A percentile compares a stretch with the other conserved stretches of the same genome.
These are phyloP conservation scores for Brassica hybrid DNA, from an alignment of 441 rosid species.

Conservation along the genomic window DNA sequence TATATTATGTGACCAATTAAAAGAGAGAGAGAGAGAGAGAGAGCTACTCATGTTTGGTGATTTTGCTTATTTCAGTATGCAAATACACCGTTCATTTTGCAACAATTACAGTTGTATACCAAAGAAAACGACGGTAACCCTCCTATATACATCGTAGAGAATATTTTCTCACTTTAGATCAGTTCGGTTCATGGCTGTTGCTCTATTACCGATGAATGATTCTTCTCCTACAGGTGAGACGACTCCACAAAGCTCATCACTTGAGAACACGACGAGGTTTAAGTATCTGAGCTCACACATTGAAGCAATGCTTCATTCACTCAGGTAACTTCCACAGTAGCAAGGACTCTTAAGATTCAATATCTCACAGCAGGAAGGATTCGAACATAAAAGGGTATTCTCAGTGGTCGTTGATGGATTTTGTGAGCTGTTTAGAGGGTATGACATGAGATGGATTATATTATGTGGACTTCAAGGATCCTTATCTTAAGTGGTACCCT, in stretches of 20 bases:
- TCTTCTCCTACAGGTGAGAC: constrained; percentile 49
- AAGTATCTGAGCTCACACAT: constrained; percentile 52
- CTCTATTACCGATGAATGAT: neutral
- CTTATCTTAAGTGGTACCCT: constrained; percentile 50
- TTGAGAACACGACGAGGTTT: constrained; percentile 48
- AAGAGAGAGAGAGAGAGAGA: neutral
- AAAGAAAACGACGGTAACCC: constrained; percentile 63
- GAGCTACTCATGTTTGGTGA: neutral
- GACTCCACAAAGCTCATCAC: constrained; percentile 41
- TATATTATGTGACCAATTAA: constrained; percentile 3
- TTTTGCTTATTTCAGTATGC: too few relatives aligned
- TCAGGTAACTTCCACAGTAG: constrained; percentile 50
- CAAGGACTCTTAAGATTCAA: neutral
- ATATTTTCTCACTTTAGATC: constrained; percentile 44
- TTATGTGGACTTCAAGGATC: constrained; percentile 61
- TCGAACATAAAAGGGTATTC: constrained; percentile 67
- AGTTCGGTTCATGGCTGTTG: constrained; percentile 2
- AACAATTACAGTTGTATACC: constrained; percentile 51
- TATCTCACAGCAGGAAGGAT: constrained; percentile 53
- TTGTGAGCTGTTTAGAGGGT: constrained; percentile 50
- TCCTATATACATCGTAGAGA: constrained; percentile 65
- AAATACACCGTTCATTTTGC: constrained; percentile 49
- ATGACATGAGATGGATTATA: constrained; percentile 49
- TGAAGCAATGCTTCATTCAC: constrained; percentile 56
- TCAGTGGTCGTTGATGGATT: constrained; percentile 65